Percentiles rank a stretch among this genome's conserved stretches.
phyloP scores from a whole-genome alignment of 2,329 filamentous ascomycete species.

The Aspergillus vadensis region DNA sequence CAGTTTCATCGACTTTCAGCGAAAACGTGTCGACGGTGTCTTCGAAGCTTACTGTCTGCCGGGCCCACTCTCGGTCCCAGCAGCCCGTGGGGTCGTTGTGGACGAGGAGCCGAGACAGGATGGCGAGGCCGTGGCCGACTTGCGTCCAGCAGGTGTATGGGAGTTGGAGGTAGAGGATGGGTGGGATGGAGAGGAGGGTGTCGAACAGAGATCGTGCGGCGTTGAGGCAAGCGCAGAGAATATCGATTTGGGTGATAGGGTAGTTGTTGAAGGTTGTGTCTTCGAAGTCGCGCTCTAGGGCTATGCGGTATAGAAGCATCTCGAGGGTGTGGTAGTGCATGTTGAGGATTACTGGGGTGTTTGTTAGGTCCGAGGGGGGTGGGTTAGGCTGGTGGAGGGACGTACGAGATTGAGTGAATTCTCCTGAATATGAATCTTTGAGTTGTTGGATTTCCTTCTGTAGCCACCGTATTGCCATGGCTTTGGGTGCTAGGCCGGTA shows the following conservation, averaged over 20 bases:
- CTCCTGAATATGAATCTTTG: conserved; percentile 16
- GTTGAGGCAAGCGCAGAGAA: conserved; percentile 53
- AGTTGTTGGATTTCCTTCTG: conserved; percentile 43
- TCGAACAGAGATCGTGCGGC: conserved; percentile 56
- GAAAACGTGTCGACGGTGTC: conserved; percentile 18
- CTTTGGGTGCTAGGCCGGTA: conserved; percentile 21
- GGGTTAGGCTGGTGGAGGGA: not conserved
- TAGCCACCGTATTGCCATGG: conserved; percentile 46
- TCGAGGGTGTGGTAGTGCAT: conserved; percentile 32
- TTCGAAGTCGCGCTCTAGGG: conserved; percentile 40
- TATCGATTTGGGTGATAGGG: conserved; percentile 33
- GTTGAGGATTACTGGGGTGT: conserved; percentile 21
- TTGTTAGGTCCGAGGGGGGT: conserved; percentile 5
- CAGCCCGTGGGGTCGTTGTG: conserved; percentile 20
- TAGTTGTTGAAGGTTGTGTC: conserved; percentile 38
- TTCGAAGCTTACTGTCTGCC: conserved; percentile 24
- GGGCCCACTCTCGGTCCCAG: conserved; percentile 31
- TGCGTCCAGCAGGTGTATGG: conserved; percentile 52
- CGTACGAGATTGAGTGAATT: conserved; percentile 13
- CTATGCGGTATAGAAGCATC: conserved; percentile 25
- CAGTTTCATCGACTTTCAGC: conserved; percentile 23
- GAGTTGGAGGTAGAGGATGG: conserved; percentile 48
- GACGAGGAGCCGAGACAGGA: conserved; percentile 29
- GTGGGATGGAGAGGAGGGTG: conserved; percentile 50
- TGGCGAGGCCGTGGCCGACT: conserved; percentile 44